These are phyloP conservation scores for Xylaria sp. DNA, from an alignment of 2,329 filamentous ascomycete genomes.

Conservation along the genomic window DNA sequence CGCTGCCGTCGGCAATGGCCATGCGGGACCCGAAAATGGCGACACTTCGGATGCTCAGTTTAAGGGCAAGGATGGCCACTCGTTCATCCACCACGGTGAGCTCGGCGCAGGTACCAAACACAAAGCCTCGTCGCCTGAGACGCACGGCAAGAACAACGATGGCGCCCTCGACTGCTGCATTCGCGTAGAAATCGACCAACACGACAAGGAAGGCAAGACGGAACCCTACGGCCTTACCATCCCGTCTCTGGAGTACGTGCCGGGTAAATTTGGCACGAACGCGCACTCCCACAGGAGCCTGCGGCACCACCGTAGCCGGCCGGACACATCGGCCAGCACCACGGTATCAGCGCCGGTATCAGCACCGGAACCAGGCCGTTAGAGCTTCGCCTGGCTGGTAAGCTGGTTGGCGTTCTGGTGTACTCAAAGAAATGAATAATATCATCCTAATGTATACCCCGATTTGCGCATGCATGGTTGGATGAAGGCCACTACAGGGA, in stretches of 20 bases:
- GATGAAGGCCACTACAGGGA: neutral
- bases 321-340: conserved; percentile 31
- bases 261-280: conserved; percentile 35
- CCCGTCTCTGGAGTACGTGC: conserved; percentile 60
- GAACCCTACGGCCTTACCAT: conserved; percentile 83
- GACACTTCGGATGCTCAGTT: conserved; percentile 22
- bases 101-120: conserved; percentile 77
- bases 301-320: conserved; percentile 32
- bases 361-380: conserved; percentile 26
- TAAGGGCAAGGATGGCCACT: conserved; percentile 66
- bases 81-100: conserved; percentile 75
- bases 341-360: conserved; percentile 22
- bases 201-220: conserved; percentile 78
- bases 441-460: neutral
- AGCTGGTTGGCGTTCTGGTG: neutral
- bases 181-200: conserved; percentile 84
- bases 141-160: conserved; percentile 58
- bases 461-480: neutral
- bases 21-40: conserved; percentile 13
- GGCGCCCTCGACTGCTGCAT: conserved; percentile 78
- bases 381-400: conserved; percentile 11
- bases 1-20: conserved; percentile 27
- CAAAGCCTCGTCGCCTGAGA: conserved; percentile 64
- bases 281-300: conserved; percentile 24
- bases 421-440: neutral